These are phyloP conservation scores for Chrysanthemum seticuspe DNA, from an alignment of 129 eudicot genomes.

Conservation along the genomic window DNA sequence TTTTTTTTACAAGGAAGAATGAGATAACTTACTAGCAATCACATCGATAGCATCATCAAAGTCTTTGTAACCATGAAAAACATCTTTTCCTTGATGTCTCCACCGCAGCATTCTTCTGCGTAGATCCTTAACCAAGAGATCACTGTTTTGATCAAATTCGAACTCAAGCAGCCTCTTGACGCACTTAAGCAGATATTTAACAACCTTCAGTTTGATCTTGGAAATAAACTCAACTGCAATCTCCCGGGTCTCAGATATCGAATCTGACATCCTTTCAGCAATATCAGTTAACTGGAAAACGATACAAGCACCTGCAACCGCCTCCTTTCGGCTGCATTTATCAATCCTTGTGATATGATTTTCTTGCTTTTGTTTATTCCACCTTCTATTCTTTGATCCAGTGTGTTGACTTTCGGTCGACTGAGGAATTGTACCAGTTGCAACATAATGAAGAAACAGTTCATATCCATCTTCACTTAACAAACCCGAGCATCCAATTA, in stretches of 20 bases:
- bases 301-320: constrained; percentile 52
- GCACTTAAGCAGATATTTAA: constrained; percentile 59
- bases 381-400: constrained; percentile 32
- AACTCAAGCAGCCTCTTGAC: constrained; percentile 42
- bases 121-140: constrained; percentile 45
- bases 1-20: too few species aligned
- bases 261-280: constrained; percentile 48
- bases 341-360: constrained; percentile 5
- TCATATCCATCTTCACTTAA: constrained; percentile 50
- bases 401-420: constrained; percentile 27
- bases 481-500: constrained; percentile 41
- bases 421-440: constrained; percentile 47
- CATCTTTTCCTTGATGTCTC: constrained; percentile 59
- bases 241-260: constrained; percentile 49
- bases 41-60: constrained; percentile 36
- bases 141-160: constrained; percentile 27
- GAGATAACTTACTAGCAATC: constrained; percentile 34
- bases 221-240: constrained; percentile 41
- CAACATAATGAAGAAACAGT: constrained; percentile 66
- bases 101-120: constrained; percentile 46
- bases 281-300: constrained; percentile 59
- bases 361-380: constrained; percentile 19
- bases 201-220: constrained; percentile 42
- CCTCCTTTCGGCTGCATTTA: constrained; percentile 39
- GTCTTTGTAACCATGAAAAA: constrained; percentile 46